phyloP scores from a whole-genome alignment of 225 moss, liverwort and hornwort genomes.

The Bryoerythrophyllum caledonicum region DNA sequence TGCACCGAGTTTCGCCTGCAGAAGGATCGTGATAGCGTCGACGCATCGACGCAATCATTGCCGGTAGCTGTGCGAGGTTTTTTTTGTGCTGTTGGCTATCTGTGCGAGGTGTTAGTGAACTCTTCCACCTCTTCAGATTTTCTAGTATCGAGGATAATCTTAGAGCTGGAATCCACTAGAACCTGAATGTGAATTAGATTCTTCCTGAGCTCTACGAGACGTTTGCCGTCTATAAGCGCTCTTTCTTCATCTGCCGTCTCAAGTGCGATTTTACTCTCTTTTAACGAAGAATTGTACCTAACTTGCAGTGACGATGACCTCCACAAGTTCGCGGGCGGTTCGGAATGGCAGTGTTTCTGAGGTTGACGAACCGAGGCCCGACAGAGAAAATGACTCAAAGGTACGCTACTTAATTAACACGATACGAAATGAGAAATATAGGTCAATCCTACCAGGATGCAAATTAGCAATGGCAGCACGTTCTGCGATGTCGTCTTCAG shows the following conservation, averaged over 20 bases:
- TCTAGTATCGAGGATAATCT: conserved; percentile 6
- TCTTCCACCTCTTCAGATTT: not conserved
- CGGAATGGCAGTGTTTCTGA: conserved; percentile 27
- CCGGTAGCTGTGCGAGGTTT: not conserved
- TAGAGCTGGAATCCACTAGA: not conserved
- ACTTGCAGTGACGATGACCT: conserved; percentile 38
- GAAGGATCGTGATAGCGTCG: not conserved
- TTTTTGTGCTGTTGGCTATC: not conserved
- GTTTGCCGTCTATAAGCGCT: not conserved
- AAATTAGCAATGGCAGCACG: not conserved
- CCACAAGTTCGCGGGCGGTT: conserved; percentile 36
- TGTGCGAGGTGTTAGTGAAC: not conserved
- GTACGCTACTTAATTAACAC: conserved; percentile 19
- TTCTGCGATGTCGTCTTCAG: not conserved
- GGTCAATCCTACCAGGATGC: not conserved
- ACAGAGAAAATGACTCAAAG: conserved; percentile 50
- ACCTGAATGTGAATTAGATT: not conserved
- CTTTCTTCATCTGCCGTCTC: conserved; percentile 1
- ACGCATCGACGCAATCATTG: not conserved
- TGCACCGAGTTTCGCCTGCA: not conserved
- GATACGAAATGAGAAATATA: conserved; percentile 10
- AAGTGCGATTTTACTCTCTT: not conserved
- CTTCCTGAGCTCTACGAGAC: not conserved
- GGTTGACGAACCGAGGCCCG: conserved; percentile 35
- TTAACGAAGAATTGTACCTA: not conserved